Evolutionary conservation across 2,329 filamentous ascomycete species (phyloP).

Genomic region (Fusarium burgessii): DNA sequence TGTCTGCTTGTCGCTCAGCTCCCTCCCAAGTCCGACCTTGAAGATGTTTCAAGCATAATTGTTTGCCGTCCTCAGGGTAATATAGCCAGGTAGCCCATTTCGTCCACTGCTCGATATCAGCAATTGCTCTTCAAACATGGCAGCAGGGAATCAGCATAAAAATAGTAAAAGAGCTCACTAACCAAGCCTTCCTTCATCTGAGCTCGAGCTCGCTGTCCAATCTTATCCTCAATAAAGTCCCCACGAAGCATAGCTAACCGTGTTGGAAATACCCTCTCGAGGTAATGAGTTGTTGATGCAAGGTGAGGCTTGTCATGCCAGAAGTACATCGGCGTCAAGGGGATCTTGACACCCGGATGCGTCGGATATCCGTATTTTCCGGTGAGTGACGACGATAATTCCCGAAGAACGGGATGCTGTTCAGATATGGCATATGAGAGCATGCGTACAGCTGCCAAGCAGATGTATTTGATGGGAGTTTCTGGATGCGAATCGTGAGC

Average conservation of each 20-base stretch:
- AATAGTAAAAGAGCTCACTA: not conserved
- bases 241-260: constrained; percentile 63
- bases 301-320: constrained; percentile 71
- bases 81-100: constrained; percentile 69
- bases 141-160: fast-evolving
- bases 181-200: constrained; percentile 66
- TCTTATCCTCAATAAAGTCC: constrained; percentile 68
- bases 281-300: constrained; percentile 62
- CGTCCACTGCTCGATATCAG: constrained; percentile 51
- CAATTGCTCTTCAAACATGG: fast-evolving
- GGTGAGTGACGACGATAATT: constrained; percentile 57
- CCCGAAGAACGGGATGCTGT: constrained; percentile 54
- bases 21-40: constrained; percentile 65
- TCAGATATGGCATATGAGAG: constrained; percentile 61
- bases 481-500: constrained; percentile 46
- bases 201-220: constrained; percentile 65
- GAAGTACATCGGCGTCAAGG: constrained; percentile 67
- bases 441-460: constrained; percentile 64
- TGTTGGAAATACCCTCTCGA: constrained; percentile 61
- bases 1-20: constrained; percentile 30
- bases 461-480: constrained; percentile 63
- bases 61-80: constrained; percentile 60
- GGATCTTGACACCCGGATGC: constrained; percentile 47
- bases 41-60: constrained; percentile 62
- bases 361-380: constrained; percentile 51